Evolutionary conservation across 179 eudicot species (phyloP), one percentile per base, ranked within the genome.

Genomic region (Carnegiea gigantea): DNA sequence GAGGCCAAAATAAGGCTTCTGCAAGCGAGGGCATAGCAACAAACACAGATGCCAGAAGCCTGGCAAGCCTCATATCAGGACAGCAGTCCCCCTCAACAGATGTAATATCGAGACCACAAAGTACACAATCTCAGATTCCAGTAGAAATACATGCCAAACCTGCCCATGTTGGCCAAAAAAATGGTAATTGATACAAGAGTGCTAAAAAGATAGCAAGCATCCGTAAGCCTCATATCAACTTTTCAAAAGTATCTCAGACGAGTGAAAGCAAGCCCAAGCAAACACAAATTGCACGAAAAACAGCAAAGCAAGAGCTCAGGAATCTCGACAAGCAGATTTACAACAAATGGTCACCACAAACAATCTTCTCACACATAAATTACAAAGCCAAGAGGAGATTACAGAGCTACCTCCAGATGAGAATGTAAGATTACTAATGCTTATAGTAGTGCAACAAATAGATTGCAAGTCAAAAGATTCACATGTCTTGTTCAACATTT

Each of bases 381-480:
- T 53, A 70, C 82, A 82, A 67, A 44, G 33, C 49, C 81, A 3
- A 40, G 77, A 81, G 67, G 60, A 70, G 57, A 59, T 62, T 44
- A 51, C 38, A 44, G 54, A 77, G 73, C 84, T 24, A 15, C 38
- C 80, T 79, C 68, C 75, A 48, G 70, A 77, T 60, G 84, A 88
- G 77, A 86, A 51, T n/a, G 95, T 93, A 88, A 88, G 91, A 67
- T n/a, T 64, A 57, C 36, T 77, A 60, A 60, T 5, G 6, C 72
- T 17, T 17, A 36, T 5, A 36, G 64, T 30, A 9, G 8, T 6
- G 46, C 43, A 59, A 40, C 30, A 49, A 21, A 21, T 60, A 77
- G 21, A 44, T 78, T 53, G 60, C 40, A 53, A 64, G 74, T 53
- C 43, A 70, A 17, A 77, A 11, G 36, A 20, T 74, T 38, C 44